Evolutionary conservation across 1,284 basidiomycete genomes (phyloP), one percentile per base, ranked within the genome.

Genomic region (Marasmius oreades): DNA sequence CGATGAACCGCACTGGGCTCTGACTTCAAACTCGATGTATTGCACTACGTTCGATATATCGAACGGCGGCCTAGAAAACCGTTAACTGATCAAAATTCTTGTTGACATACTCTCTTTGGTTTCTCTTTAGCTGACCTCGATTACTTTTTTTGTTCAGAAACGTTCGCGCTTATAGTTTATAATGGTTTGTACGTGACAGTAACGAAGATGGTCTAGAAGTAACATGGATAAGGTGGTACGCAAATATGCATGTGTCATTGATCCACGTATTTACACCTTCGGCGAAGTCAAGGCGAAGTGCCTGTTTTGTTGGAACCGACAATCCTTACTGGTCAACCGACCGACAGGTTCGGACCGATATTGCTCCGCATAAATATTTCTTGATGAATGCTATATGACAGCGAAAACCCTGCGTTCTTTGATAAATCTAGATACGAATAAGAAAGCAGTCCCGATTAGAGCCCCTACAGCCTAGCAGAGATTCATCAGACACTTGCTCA

Each of bases 1-100:
- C 55, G 89, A 92, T 84, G 90, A 91, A 90, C 81, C 73, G 90
- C 90, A 92, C 89, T 92, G 89, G 90, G 89, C 89, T 92, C 88
- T 88, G 90, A 91, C 61, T 57, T 55, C 36, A n/a, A 55, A 43
- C 54, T 67, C 77, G 88, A 85, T 85, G 90, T 74, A 64, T 86
- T 74, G 89, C 89, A 88, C 73, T 85, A 90, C 85, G 80, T 81
- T 85, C 78, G 26, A 31, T 31, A n/a, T 42, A 66, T 62, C 58
- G 78, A 79, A 84, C 78, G 85, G 88, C 89, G 88, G 88, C 88
- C 77, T 91, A 90, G 88, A 91, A 91, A 90, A 79, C 88, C 88
- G 89, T 90, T 85, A 74, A 85, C 89, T 90, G 89, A 92, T 67
- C 57, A 56, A 65, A 66, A 44, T 57, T 63, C 59, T 52, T 55